phyloP scores from a whole-genome alignment of 1,284 basidiomycete genomes.

The Somion occarium region DNA sequence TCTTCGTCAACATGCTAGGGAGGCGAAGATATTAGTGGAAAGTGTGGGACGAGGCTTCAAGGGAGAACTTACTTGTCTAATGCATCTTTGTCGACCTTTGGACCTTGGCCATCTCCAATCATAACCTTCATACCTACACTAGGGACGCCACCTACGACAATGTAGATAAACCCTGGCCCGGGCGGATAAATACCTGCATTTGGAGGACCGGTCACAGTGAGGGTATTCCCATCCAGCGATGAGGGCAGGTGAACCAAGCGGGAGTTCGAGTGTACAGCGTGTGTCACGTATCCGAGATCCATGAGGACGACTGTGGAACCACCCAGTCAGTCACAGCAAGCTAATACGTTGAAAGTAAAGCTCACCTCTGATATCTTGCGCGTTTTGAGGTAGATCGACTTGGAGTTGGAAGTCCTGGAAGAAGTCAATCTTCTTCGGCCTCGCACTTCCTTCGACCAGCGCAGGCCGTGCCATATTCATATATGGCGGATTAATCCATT shows the following conservation, averaged over 20 bases:
- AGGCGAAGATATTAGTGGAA: background rate
- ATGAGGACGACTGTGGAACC: slow-evolving; percentile 57
- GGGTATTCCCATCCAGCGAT: slow-evolving; percentile 30
- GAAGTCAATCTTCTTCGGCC: slow-evolving; percentile 28
- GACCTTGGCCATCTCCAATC: slow-evolving; percentile 62
- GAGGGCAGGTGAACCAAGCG: slow-evolving; percentile 65
- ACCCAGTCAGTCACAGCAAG: background rate
- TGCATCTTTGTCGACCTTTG: slow-evolving; percentile 51
- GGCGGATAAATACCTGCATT: slow-evolving; percentile 67
- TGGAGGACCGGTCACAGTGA: slow-evolving; percentile 57
- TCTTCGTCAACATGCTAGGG: slow-evolving; percentile 1
- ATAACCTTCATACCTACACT: slow-evolving; percentile 63
- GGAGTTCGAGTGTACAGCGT: slow-evolving; percentile 73
- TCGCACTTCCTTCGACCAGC: slow-evolving; percentile 36
- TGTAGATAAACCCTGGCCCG: slow-evolving; percentile 75
- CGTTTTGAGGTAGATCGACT: slow-evolving; percentile 32
- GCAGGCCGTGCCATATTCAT: slow-evolving; percentile 53
- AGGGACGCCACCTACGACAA: slow-evolving; percentile 67
- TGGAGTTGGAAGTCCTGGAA: slow-evolving; percentile 37
- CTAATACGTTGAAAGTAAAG: background rate
- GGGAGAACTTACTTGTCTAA: slow-evolving; percentile 46
- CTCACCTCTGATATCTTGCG: slow-evolving; percentile 32
- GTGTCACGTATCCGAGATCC: slow-evolving; percentile 77
- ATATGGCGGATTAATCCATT: slow-evolving; percentile 73
- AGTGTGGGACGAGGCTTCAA: background rate